These are phyloP conservation scores for Tuber borchii DNA, from an alignment of 495 filamentous ascomycete genomes.

Conservation along the genomic window DNA sequence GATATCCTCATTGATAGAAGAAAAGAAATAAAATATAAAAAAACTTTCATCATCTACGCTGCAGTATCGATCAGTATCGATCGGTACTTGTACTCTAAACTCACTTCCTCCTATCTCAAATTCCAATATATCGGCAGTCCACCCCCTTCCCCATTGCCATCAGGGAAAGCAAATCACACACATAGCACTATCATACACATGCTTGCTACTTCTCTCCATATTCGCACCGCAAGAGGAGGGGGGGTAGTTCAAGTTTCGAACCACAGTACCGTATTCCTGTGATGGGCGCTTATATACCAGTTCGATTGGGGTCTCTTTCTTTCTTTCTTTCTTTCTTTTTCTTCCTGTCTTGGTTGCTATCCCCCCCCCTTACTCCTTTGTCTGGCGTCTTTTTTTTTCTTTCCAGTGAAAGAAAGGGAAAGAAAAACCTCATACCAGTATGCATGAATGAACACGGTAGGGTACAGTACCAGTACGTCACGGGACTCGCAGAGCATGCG, in stretches of 20 bases:
- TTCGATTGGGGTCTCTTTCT: neutral
- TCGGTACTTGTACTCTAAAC: no score
- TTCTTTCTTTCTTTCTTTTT: neutral
- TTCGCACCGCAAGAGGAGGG: neutral
- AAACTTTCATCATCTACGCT: neutral
- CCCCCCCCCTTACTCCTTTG: neutral
- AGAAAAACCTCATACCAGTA: neutral
- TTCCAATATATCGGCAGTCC: neutral
- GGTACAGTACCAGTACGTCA: neutral
- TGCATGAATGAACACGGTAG: neutral
- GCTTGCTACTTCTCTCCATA: neutral
- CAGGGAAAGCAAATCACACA: neutral
- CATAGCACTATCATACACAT: neutral
- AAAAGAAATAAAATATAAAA: neutral
- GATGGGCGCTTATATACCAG: neutral
- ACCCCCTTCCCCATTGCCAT: neutral
- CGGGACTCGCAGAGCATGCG: neutral
- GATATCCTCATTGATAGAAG: neutral
- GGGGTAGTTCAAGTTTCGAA: slow-evolving; percentile 1
- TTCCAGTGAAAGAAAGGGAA: neutral
- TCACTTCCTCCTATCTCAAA: neutral
- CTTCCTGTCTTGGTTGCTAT: neutral
- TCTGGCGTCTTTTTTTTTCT: neutral
- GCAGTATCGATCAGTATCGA: no score
- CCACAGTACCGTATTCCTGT: neutral